Evolutionary conservation across 73 alveolate genomes (phyloP).

Genomic region (Paramecium octaurelia): DNA sequence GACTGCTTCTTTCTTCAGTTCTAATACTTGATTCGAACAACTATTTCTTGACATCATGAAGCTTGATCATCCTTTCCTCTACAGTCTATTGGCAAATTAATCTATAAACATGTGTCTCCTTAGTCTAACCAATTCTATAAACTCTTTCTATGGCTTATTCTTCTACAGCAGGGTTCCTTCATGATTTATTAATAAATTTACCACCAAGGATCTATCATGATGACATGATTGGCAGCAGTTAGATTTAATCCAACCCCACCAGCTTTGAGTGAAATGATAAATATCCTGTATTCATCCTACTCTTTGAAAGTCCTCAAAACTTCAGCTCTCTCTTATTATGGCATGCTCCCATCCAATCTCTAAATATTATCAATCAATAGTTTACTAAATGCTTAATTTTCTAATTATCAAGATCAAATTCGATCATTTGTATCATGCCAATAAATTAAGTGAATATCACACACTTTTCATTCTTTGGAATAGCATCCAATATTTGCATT

Average conservation of each 20-base stretch:
- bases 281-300: conserved; percentile 31
- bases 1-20: neutral
- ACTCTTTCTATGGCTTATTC: conserved; percentile 59
- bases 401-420: conserved; percentile 61
- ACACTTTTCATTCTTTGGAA: conserved; percentile 57
- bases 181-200: conserved; percentile 49
- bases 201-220: conserved; percentile 98
- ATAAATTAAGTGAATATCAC: conserved; percentile 71
- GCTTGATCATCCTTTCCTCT: neutral
- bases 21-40: neutral
- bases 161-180: conserved; percentile 66
- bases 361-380: conserved; percentile 25
- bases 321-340: conserved; percentile 53
- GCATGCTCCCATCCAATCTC: conserved; percentile 63
- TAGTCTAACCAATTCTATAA: conserved; percentile 5
- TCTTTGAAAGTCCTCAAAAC: conserved; percentile 49
- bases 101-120: neutral
- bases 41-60: neutral
- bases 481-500: neutral
- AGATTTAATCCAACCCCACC: conserved; percentile 95
- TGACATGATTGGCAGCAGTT: conserved; percentile 90
- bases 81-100: neutral
- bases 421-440: conserved; percentile 71
- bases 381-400: conserved; percentile 63
- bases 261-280: conserved; percentile 72